Percentiles rank a stretch among this genome's conserved stretches.
phyloP scores from a whole-genome alignment of 768 basidiomycete genomes.

The Mycena latifolia region DNA sequence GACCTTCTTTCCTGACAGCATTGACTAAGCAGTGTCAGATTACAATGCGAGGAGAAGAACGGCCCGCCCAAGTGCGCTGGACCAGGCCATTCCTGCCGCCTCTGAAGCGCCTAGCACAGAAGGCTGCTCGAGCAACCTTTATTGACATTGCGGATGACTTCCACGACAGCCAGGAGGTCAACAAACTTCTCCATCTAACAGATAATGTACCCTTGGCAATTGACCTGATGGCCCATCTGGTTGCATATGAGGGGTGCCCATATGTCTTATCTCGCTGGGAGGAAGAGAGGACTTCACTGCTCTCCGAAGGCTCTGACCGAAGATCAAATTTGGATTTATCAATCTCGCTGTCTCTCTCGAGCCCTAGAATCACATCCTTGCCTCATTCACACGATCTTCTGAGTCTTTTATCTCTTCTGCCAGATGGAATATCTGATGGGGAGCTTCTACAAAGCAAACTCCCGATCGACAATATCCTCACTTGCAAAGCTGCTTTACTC shows the following conservation, averaged over 20 bases:
- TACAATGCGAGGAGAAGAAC: slow-evolving; percentile 25
- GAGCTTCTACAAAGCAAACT: slow-evolving; percentile 21
- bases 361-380: slow-evolving; percentile 9
- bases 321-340: slow-evolving; percentile 17
- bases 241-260: slow-evolving; percentile 3
- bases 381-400: slow-evolving; percentile 2
- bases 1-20: not conserved
- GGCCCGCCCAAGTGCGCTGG: slow-evolving; percentile 19
- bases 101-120: not conserved
- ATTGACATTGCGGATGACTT: slow-evolving; percentile 19
- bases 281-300: slow-evolving; percentile 14
- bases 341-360: slow-evolving; percentile 18
- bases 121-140: slow-evolving; percentile 22
- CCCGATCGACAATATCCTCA: slow-evolving; percentile 1
- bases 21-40: not conserved
- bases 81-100: slow-evolving; percentile 18
- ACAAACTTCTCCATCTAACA: slow-evolving; percentile 4
- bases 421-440: slow-evolving; percentile 14
- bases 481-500: no score
- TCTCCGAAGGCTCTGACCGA: slow-evolving; percentile 12
- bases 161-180: slow-evolving; percentile 5
- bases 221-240: slow-evolving; percentile 16
- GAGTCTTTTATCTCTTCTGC: slow-evolving; percentile 14
- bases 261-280: slow-evolving; percentile 14
- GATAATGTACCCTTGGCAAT: slow-evolving; percentile 26